Conservation (phyloP, 164 flowering plant genomes). For the Nymphaea thermarum region DNA sequence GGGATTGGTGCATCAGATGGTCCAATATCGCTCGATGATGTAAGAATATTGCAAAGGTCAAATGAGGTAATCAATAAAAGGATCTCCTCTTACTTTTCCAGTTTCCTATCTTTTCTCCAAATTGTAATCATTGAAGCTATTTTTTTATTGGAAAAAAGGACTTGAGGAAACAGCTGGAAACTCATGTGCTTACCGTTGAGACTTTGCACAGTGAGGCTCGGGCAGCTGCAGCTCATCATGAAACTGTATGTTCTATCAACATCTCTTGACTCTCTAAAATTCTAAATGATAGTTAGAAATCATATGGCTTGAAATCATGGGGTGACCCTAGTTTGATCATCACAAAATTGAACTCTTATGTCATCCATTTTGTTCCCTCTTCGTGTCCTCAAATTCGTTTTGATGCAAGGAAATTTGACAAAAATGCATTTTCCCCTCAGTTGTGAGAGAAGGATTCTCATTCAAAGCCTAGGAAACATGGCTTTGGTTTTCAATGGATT, state of each 20-base stretch:
- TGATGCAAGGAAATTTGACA: no score
- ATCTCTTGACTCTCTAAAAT: no score
- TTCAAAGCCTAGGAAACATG: no score
- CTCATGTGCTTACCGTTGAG: slow-evolving; percentile 57
- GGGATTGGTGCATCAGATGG: slow-evolving; percentile 96
- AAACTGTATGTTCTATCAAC: slow-evolving; percentile 35
- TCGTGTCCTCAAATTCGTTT: no score
- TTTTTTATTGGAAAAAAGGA: slow-evolving; percentile 28
- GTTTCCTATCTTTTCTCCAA: neutral
- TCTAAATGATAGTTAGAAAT: no score
- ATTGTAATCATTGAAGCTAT: neutral
- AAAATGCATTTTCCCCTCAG: no score
- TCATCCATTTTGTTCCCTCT: no score
- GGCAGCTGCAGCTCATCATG: slow-evolving; percentile 47
- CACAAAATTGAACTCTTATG: no score
- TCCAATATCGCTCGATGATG: slow-evolving; percentile 94
- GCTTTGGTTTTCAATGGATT: no score
- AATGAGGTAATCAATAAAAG: slow-evolving; percentile 50
- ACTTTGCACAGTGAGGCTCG: slow-evolving; percentile 50
- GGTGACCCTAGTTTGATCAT: no score
- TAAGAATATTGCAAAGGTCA: slow-evolving; percentile 85
- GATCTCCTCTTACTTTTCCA: neutral
- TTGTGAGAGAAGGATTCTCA: no score
- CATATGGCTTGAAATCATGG: no score
- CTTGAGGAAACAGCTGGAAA: slow-evolving; percentile 78